Evolutionary conservation across 2,329 filamentous ascomycete species (phyloP).

Genomic region (Esteya vermicola): DNA sequence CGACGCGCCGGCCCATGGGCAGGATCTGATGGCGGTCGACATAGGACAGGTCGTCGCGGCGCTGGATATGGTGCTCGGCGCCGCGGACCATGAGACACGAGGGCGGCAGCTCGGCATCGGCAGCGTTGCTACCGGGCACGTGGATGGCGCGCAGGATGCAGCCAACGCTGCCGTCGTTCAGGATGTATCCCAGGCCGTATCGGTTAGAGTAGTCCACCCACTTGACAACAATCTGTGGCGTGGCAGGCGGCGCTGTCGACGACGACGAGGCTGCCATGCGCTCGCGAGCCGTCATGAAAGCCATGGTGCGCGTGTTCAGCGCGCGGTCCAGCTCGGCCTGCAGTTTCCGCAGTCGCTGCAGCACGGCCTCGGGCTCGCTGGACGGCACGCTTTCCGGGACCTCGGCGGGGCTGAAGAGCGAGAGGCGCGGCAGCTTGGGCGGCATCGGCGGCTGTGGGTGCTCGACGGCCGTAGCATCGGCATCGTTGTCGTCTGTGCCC

Average conservation of each 20-base stretch:
- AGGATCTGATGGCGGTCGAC: constrained; percentile 44
- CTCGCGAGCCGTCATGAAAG: constrained; percentile 37
- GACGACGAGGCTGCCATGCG: constrained; percentile 40
- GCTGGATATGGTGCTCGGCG: constrained; percentile 56
- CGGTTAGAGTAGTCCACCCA: constrained; percentile 88
- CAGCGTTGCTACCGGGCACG: constrained; percentile 20
- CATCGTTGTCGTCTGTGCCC: neutral
- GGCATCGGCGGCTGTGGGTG: neutral
- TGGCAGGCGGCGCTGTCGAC: no score
- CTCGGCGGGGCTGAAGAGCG: constrained; percentile 43
- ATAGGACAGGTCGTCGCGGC: constrained; percentile 41
- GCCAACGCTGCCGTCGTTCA: constrained; percentile 69
- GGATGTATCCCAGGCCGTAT: constrained; percentile 70
- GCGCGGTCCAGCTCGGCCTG: constrained; percentile 48
- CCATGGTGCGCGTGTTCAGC: constrained; percentile 48
- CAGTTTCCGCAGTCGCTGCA: constrained; percentile 40
- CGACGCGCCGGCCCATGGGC: constrained; percentile 37
- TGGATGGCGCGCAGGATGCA: constrained; percentile 49
- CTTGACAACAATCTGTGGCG: constrained; percentile 54
- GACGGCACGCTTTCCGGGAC: constrained; percentile 32
- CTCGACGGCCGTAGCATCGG: neutral
- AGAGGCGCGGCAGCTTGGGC: constrained; percentile 19
- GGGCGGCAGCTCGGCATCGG: constrained; percentile 46
- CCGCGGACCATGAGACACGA: constrained; percentile 59
- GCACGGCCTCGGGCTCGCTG: constrained; percentile 42